Base-by-base conservation (phyloP, 73 alveolate genomes). In the Paramecium octaurelia region DNA sequence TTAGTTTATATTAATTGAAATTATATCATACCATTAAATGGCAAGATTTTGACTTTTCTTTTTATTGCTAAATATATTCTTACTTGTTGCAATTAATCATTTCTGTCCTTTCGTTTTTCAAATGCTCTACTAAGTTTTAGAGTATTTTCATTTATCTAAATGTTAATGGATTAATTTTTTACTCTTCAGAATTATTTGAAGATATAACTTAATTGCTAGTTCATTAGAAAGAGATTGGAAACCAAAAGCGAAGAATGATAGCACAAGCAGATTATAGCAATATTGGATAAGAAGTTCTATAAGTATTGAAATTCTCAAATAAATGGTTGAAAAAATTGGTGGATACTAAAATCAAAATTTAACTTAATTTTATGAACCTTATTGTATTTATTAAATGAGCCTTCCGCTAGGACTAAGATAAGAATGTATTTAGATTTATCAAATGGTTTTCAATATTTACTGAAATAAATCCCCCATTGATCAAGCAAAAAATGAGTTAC, bases 401-500 rank as follows among this genome's bases (percentile, higher is more conserved):
- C 94, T 21, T 75, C 54, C 9, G 86, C 71, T 23, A 38, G 94
- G 21, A 69, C 77, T 11, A 69, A 76, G 23, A 88, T 88, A 16
- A 60, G 94, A 68, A 59, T 69, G 71, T 88, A 88, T 88, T 71
- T 88, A n/a, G 94, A 88, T 88, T 88, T 88, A 54, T 58, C 94
- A 20, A 88, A 58, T 44, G 86, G 76, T 88, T 88, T 71, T 75
- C 91, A 21, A 58, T 88, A 6, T 88, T 88, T 50, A 88, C 94
- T n/a, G 94, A 88, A 69, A 88, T 88, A 5, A 91, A 88, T 44
- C 87, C 91, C 20, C 94, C 94, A 5, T 80, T 10, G 87, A 88
- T 8, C 38, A 75, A 69, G 44, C 48, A 23, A 75, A 60, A 9
- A 88, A 88, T 43, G 94, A 23, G 14, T n/a, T 8, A 29, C 27